These are phyloP conservation scores for Penicillium fuscoglaucum DNA, from an alignment of 2,329 filamentous ascomycete species.

Conservation along the genomic window DNA sequence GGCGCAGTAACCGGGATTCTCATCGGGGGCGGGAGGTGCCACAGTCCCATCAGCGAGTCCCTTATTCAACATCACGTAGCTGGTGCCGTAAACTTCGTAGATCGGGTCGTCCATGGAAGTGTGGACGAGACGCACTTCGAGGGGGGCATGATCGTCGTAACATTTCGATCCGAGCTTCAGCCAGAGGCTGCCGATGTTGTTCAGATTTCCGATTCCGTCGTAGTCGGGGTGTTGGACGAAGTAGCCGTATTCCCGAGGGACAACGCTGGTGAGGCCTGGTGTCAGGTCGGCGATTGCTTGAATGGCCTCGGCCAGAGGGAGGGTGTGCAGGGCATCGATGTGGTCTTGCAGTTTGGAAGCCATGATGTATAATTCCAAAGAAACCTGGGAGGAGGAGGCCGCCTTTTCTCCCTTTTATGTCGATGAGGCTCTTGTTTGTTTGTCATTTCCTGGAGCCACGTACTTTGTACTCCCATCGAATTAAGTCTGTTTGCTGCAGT, in stretches of 20 bases:
- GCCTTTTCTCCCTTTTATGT: neutral
- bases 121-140: constrained; percentile 20
- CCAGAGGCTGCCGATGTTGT: constrained; percentile 19
- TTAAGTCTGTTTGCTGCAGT: neutral
- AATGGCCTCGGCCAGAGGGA: constrained; percentile 14
- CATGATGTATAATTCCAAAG: neutral
- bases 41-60: constrained; percentile 13
- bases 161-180: constrained; percentile 14
- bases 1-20: constrained; percentile 10
- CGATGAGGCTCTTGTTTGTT: neutral
- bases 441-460: neutral
- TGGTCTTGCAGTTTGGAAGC: constrained; percentile 8
- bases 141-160: constrained; percentile 17
- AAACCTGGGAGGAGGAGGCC: neutral
- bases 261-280: constrained; percentile 14
- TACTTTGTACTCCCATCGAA: neutral
- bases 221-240: constrained; percentile 17
- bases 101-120: constrained; percentile 16
- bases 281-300: constrained; percentile 13
- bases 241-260: constrained; percentile 13
- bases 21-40: neutral
- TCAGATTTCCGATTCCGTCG: constrained; percentile 16
- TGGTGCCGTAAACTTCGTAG: constrained; percentile 14
- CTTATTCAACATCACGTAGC: neutral
- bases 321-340: constrained; percentile 13